These are phyloP conservation scores for Lizonia empirigonia DNA, from an alignment of 2,329 filamentous ascomycete genomes.

Conservation along the genomic window DNA sequence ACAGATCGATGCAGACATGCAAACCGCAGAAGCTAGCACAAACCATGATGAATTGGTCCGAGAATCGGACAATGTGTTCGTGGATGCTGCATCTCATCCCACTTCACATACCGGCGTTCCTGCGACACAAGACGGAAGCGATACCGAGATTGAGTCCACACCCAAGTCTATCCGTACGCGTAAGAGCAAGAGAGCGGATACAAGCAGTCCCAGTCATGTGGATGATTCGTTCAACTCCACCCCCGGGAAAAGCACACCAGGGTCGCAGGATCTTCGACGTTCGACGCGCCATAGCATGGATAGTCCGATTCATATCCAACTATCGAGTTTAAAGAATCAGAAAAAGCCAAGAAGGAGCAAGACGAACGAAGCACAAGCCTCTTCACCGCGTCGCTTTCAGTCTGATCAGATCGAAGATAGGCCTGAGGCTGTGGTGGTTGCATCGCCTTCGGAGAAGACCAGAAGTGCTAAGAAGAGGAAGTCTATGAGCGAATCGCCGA, in stretches of 20 bases:
- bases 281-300: constrained; percentile 36
- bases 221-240: constrained; percentile 45
- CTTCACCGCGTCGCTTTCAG: constrained; percentile 48
- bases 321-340: constrained; percentile 31
- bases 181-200: constrained; percentile 17
- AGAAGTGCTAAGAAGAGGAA: constrained; percentile 29
- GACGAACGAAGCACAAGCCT: constrained; percentile 28
- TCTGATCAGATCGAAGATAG: not conserved
- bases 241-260: constrained; percentile 25
- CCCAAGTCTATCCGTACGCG: constrained; percentile 11
- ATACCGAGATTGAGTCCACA: constrained; percentile 33
- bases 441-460: constrained; percentile 3
- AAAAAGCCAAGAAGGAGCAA: constrained; percentile 29
- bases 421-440: not conserved
- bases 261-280: constrained; percentile 27
- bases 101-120: not conserved
- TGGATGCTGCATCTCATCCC: constrained; percentile 33
- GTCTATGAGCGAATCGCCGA: constrained; percentile 17
- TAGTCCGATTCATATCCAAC: constrained; percentile 24
- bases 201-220: constrained; percentile 40
- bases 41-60: constrained; percentile 11
- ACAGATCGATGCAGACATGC: constrained; percentile 44
- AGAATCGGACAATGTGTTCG: constrained; percentile 30
- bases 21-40: constrained; percentile 18
- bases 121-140: constrained; percentile 16